Percentiles rank a stretch among this genome's conserved stretches.
phyloP scores from a whole-genome alignment of 2,329 filamentous ascomycete species.

The Colletotrichum abscissum region DNA sequence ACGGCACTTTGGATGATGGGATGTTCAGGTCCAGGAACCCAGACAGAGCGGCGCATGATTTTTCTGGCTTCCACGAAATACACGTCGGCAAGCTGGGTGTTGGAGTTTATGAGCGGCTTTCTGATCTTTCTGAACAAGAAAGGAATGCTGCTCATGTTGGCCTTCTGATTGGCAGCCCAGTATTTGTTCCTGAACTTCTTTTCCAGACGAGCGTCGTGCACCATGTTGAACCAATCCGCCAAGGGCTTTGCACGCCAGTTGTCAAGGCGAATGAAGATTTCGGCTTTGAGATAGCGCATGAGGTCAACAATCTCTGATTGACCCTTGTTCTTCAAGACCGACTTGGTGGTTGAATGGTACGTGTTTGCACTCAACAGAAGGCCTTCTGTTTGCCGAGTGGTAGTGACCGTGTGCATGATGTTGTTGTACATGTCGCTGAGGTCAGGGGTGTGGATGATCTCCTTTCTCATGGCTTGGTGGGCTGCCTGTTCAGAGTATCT shows the following conservation, averaged over 20 bases:
- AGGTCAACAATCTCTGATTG: conserved; percentile 5
- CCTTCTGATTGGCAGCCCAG: conserved; percentile 18
- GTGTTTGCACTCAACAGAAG: conserved; percentile 1
- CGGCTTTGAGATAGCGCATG: conserved; percentile 14
- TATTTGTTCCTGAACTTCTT: conserved; percentile 17
- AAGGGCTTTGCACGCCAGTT: not conserved
- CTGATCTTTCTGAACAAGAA: not conserved
- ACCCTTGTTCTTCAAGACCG: not conserved
- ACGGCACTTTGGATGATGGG: conserved; percentile 26
- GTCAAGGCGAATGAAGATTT: conserved; percentile 24
- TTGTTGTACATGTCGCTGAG: not conserved
- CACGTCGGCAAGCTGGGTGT: not conserved
- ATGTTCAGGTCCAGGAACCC: conserved; percentile 4
- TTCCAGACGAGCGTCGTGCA: conserved; percentile 5
- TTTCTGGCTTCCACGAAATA: not conserved
- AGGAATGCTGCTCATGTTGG: not conserved
- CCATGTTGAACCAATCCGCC: conserved; percentile 22
- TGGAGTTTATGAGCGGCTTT: not conserved
- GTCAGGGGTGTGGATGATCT: conserved; percentile 13
- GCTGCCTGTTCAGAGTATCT: not conserved
- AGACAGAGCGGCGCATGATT: conserved; percentile 23
- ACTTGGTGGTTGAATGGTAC: conserved; percentile 1
- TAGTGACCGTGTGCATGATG: not conserved
- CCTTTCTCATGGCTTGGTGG: conserved; percentile 9
- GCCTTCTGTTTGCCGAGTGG: not conserved